Base-by-base conservation (phyloP, 257 asterid species). In the Solanum etuberosum region DNA sequence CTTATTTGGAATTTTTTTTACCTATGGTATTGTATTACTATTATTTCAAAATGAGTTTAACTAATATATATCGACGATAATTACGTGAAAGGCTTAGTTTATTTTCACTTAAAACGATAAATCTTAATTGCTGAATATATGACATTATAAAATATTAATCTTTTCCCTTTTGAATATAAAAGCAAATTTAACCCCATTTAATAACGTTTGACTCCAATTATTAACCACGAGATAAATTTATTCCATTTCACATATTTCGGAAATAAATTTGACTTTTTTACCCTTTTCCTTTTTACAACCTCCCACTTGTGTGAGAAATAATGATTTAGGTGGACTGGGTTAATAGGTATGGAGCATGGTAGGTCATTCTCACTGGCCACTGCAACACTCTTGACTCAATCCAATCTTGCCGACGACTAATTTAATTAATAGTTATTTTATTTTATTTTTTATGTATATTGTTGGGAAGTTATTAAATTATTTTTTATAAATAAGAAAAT, bases 211-310 rank as follows among this genome's bases (percentile, higher is more conserved):
- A 65, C 9, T 25, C 0, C 1, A 65, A 5, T 6, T 12, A 65
- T 25, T 59, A 59, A 23, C 1, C 0, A 20, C 11, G 1, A 0
- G 0, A 3, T 0, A 2, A n/a, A 25, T 63, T 10, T 63, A 3
- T 63, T 63, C 0, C 4, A 5, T 10, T 63, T 63, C 4, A 0
- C 2, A 63, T 63, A 63, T n/a, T n/a, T 63, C 1, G n/a, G 9
- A 63, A 61, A 61, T n/a, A 61, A 61, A 23, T 61, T 61, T 10
- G 0, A 61, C 7, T 2, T n/a, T 23, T 54, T 54, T 6, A 54
- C 63, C 4, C 3, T 18, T 7, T 54, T 18, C 4, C 4, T n/a
- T 40, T 20, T 18, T 35, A 9, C 13, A 16, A 27, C 37, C 18
- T 78, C 11, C 63, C 84, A 78, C 63, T 78, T 25, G 34, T 13